A percentile compares a stretch with the other conserved stretches of the same genome.
Evolutionary conservation across 129 eudicot genomes (phyloP).

Genomic region (Saussurea involucrata): DNA sequence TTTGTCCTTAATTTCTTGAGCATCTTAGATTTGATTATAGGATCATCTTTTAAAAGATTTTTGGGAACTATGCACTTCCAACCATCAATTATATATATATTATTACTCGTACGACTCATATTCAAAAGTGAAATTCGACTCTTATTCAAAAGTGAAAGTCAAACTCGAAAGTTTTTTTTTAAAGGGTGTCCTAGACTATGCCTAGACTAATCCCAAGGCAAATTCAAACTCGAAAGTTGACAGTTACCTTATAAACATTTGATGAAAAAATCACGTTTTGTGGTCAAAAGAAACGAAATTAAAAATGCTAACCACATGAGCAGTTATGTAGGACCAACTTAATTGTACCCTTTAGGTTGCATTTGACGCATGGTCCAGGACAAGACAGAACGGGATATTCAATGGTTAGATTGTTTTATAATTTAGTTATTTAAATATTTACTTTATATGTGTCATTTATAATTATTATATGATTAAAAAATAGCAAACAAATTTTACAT

Average conservation of each 20-base stretch:
- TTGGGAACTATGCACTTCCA: constrained; percentile 13
- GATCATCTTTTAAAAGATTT: background rate
- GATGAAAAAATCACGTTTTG: background rate
- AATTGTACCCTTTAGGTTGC: background rate
- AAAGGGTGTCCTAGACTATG: no score
- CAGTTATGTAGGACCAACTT: background rate
- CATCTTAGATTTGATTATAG: constrained; percentile 5
- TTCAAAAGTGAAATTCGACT: no score
- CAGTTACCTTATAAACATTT: background rate
- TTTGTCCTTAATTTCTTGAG: background rate
- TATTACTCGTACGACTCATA: background rate
- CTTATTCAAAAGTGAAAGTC: no score
- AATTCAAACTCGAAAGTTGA: background rate
- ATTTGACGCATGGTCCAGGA: no score
- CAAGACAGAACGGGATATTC: no score
- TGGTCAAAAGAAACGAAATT: background rate
- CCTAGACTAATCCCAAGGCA: no score
- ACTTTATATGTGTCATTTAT: no score
- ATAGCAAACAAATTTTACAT: no score
- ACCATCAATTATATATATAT: background rate
- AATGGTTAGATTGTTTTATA: no score
- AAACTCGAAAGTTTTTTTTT: no score
- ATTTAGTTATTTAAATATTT: no score
- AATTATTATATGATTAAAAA: no score
- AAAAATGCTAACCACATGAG: background rate